Percentiles rank a stretch among this genome's conserved stretches.
These are phyloP conservation scores for Monosporascus sp. DNA, from an alignment of 2,329 filamentous ascomycete species.

Conservation along the genomic window DNA sequence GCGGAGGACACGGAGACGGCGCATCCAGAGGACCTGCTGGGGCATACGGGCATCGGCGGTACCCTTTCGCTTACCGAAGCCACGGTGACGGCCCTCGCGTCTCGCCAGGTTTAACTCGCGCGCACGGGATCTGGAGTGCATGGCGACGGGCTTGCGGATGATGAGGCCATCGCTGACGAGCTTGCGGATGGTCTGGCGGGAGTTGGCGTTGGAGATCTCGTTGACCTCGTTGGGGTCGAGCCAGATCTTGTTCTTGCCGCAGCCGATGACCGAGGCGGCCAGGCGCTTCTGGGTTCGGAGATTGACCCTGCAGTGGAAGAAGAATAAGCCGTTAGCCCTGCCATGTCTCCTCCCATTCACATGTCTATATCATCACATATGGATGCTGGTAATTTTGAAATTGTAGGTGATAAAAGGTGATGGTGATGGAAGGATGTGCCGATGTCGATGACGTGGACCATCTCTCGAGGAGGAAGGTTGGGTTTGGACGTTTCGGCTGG, in stretches of 20 bases:
- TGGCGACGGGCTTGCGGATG: conserved; percentile 99
- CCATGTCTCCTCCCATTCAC: neutral
- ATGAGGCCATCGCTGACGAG: conserved; percentile 99
- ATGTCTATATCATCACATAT: neutral
- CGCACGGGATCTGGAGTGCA: conserved; percentile 97
- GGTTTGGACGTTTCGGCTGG: neutral
- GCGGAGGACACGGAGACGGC: conserved; percentile 97
- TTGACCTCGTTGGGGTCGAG: conserved; percentile 98
- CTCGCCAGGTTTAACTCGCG: conserved; percentile 92
- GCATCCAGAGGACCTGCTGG: conserved; percentile 99
- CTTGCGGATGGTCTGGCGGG: conserved; percentile 99
- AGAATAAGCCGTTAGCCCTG: conserved; percentile 14
- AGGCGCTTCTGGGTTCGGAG: conserved; percentile 99
- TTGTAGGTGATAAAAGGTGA: too few species aligned
- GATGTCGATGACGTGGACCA: neutral
- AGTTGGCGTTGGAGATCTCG: conserved; percentile 99
- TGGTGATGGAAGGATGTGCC: neutral
- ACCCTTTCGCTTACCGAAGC: conserved; percentile 99
- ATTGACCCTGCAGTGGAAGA: conserved; percentile 74
- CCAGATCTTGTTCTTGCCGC: conserved; percentile 99
- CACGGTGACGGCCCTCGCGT: conserved; percentile 94
- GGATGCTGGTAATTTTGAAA: neutral
- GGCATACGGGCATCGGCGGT: conserved; percentile 99
- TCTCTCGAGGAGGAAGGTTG: neutral
- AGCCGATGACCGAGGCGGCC: conserved; percentile 96